Percentiles rank a stretch among this genome's conserved stretches.
These are phyloP conservation scores for Hapsidospora chrysogenum DNA, from an alignment of 495 filamentous ascomycete species.

Conservation along the genomic window DNA sequence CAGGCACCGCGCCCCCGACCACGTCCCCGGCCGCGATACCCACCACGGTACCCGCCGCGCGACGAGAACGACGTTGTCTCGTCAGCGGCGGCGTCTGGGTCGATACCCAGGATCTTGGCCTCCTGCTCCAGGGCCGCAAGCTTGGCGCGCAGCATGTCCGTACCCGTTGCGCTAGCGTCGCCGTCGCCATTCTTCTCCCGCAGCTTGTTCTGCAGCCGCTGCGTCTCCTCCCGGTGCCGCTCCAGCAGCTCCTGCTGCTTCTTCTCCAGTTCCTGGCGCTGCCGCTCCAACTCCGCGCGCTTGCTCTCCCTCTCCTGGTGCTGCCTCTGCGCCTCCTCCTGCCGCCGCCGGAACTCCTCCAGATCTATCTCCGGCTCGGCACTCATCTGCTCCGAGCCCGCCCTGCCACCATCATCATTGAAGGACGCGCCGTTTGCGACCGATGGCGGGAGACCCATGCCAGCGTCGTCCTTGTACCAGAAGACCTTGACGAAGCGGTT, in stretches of 20 bases:
- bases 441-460: neutral
- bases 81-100: slow-evolving; percentile 30
- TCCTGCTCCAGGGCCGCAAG: slow-evolving; percentile 73
- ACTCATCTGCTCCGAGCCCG: slow-evolving; percentile 6
- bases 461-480: slow-evolving; percentile 54
- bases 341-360: slow-evolving; percentile 59
- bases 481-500: slow-evolving; percentile 97
- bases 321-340: slow-evolving; percentile 61
- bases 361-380: slow-evolving; percentile 41
- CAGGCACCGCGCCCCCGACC: slow-evolving; percentile 29
- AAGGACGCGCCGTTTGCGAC: slow-evolving; percentile 6
- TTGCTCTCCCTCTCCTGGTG: slow-evolving; percentile 64
- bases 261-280: slow-evolving; percentile 55
- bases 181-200: slow-evolving; percentile 38
- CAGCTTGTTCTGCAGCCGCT: slow-evolving; percentile 37
- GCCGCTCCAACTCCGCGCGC: slow-evolving; percentile 55
- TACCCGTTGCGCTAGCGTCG: slow-evolving; percentile 7
- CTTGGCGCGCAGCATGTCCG: slow-evolving; percentile 53
- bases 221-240: slow-evolving; percentile 60
- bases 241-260: slow-evolving; percentile 60
- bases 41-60: slow-evolving; percentile 20
- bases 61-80: slow-evolving; percentile 18
- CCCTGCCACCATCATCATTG: slow-evolving; percentile 6
- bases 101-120: slow-evolving; percentile 63
- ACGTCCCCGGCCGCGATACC: slow-evolving; percentile 10